Evolutionary conservation across 257 asterid species (phyloP).

Genomic region (Nicotiana tabacum): DNA sequence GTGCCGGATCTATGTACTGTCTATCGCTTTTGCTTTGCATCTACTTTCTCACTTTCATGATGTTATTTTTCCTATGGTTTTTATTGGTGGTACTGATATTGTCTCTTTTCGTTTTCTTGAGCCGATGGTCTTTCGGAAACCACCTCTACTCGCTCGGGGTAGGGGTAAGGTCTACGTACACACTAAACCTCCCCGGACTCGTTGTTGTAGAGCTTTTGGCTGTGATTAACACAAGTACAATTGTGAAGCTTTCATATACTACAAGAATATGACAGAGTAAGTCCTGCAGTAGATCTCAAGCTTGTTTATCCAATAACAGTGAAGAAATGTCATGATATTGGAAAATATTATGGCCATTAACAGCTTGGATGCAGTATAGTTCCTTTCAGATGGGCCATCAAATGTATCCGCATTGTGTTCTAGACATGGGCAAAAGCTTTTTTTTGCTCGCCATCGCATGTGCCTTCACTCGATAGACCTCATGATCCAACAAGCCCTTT

Average conservation of each 20-base stretch:
- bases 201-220: no score
- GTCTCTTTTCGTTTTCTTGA: no score
- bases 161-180: no score
- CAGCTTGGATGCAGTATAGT: not conserved
- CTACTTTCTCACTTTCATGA: no score
- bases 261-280: not conserved
- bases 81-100: no score
- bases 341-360: not conserved
- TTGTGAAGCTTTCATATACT: not conserved
- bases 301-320: not conserved
- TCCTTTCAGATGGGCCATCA: not conserved
- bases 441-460: not conserved
- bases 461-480: constrained; percentile 4
- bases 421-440: not conserved
- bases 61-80: no score
- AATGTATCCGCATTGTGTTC: not conserved
- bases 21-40: no score
- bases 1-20: no score
- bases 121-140: no score
- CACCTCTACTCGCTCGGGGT: no score
- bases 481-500: constrained; percentile 82
- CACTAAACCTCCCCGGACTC: no score
- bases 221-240: not conserved
- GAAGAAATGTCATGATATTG: not conserved
- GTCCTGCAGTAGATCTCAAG: not conserved